Evolutionary conservation across 495 filamentous ascomycete species (phyloP), one percentile per base, ranked within the genome.

Genomic region (Entonaema liquescens): DNA sequence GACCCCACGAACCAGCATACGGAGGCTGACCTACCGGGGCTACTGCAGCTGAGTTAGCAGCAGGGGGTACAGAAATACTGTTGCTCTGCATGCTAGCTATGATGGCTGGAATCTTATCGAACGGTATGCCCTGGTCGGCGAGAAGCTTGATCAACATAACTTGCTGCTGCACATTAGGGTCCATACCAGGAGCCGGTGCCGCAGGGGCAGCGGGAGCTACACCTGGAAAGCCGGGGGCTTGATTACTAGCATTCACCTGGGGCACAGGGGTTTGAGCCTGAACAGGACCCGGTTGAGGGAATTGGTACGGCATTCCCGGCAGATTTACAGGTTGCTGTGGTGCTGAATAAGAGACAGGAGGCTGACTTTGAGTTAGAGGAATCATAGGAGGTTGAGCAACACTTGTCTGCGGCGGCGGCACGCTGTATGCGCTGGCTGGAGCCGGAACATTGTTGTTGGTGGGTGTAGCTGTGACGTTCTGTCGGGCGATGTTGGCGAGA

Each of bases 401-500:
- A 60, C 72, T 76, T 59, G 75, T 83, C 64, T 85, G 82, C 62
- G 85, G 79, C 73, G 80, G 82, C 78, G 89, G 82, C 68, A 87
- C 79, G 82, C 82, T 87, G 76, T 87, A 85, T 62, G 85, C 77
- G 76, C 79, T 88, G 40, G 79, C 70, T 50, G 78, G 82, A 50
- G 86, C 81, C 49, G 85, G 79, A 55, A 86, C 74, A 65, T 77
- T 80, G 17, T 85, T 80, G 23, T 85, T 78, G 31, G 31, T 33
- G 31, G 91, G 86, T 9, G 89, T 85, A 12, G 87, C 80, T 59
- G 89, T 86, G 50, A 82, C 83, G 78, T 91, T 95, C 77, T 93
- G 90, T 62, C 93, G 91, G 38, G 92, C 92, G 83, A 97, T 93
- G 71, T 92, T 92, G 50, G 92, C 92, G 64, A 97, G 85, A 31